Evolutionary conservation across 805 yeast species (phyloP).

Genomic region (Jamesozyma spencerorum): DNA sequence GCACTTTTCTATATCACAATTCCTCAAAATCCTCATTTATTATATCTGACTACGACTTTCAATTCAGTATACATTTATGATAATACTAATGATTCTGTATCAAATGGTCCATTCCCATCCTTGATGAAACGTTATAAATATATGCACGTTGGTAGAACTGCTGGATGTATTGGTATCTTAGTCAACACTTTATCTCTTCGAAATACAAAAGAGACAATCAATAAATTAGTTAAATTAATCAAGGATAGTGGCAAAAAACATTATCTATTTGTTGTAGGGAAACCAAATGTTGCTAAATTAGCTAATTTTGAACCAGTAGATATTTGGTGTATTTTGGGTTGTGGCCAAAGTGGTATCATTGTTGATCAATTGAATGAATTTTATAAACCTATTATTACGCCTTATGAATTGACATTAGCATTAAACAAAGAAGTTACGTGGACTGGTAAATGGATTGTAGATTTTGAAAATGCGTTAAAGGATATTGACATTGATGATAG

Average conservation of each 20-base stretch:
- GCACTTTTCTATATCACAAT: constrained; percentile 57
- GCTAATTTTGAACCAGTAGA: constrained; percentile 95
- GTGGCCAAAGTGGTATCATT: constrained; percentile 88
- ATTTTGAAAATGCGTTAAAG: constrained; percentile 48
- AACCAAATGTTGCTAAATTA: constrained; percentile 92
- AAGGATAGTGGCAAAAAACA: constrained; percentile 78
- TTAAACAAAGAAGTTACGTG: constrained; percentile 66
- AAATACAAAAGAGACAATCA: constrained; percentile 61
- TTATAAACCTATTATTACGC: constrained; percentile 86
- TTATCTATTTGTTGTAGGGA: constrained; percentile 92
- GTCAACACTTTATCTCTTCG: constrained; percentile 81
- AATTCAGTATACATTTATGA: constrained; percentile 43
- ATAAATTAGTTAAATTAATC: constrained; percentile 51
- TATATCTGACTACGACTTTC: constrained; percentile 69
- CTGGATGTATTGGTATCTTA: constrained; percentile 84
- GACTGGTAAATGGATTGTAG: constrained; percentile 92
- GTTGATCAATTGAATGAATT: constrained; percentile 72
- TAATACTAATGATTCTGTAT: constrained; percentile 27
- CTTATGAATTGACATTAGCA: constrained; percentile 81
- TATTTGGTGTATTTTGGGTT: constrained; percentile 89
- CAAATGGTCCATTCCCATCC: constrained; percentile 62
- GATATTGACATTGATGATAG: constrained; percentile 31
- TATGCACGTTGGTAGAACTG: constrained; percentile 83
- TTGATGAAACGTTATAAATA: constrained; percentile 74
- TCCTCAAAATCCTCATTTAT: constrained; percentile 72